phyloP scores from a whole-genome alignment of 2,329 filamentous ascomycete genomes.

The Sporothrix mexicana region DNA sequence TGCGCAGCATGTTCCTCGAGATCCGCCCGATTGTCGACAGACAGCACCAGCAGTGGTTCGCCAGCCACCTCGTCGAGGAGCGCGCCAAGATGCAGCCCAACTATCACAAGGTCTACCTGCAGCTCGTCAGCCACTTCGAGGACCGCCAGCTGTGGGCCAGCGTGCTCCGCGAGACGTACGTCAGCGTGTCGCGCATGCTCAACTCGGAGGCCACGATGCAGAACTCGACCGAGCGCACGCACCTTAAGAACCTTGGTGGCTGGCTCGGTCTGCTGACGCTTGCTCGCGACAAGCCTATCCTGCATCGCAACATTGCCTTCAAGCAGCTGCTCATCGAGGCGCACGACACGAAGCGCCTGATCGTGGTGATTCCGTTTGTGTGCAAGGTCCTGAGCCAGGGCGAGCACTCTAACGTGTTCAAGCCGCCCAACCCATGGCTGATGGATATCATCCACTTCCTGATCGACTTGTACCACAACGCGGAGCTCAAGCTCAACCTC shows the following conservation, averaged over 20 bases:
- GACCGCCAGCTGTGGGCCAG: conserved; percentile 82
- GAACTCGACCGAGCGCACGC: conserved; percentile 80
- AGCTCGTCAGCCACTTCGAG: conserved; percentile 82
- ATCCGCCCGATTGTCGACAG: conserved; percentile 78
- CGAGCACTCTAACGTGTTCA: conserved; percentile 83
- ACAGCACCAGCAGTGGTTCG: conserved; percentile 94
- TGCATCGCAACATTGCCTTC: conserved; percentile 95
- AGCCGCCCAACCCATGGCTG: conserved; percentile 93
- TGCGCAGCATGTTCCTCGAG: conserved; percentile 82
- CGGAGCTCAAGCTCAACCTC: conserved; percentile 91
- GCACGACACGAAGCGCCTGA: conserved; percentile 86
- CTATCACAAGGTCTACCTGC: conserved; percentile 90
- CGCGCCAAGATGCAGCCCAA: conserved; percentile 97
- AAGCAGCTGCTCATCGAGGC: conserved; percentile 93
- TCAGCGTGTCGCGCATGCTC: conserved; percentile 82
- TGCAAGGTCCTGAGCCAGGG: conserved; percentile 94
- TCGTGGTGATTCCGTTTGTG: conserved; percentile 94
- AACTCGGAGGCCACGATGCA: conserved; percentile 88
- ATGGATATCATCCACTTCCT: conserved; percentile 94
- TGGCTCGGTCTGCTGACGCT: conserved; percentile 95
- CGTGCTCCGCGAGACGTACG: conserved; percentile 90
- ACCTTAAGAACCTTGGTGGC: conserved; percentile 89
- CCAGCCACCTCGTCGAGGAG: conserved; percentile 90
- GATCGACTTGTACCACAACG: conserved; percentile 91
- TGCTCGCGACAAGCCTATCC: conserved; percentile 92